These are phyloP conservation scores for Tetraselmis striata DNA, from an alignment of 139 green algal species.

Conservation along the genomic window DNA sequence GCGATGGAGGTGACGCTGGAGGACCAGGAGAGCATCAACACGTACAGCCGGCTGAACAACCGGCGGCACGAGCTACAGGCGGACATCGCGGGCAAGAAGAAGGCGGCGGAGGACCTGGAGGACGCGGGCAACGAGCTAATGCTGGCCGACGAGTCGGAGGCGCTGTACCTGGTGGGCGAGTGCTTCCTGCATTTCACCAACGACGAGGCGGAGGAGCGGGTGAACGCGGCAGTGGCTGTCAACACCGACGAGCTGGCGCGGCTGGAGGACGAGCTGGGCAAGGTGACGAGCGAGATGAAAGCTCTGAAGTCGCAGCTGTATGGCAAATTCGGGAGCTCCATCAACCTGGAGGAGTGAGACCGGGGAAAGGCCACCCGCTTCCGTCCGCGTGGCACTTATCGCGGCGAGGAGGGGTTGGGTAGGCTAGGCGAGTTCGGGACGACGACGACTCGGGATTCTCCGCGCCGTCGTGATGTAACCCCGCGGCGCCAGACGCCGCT, in stretches of 20 bases:
- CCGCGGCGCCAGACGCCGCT: too few relatives aligned
- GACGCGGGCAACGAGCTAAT: constrained; percentile 77
- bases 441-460: too few relatives aligned
- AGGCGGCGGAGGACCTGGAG: constrained; percentile 58
- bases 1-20: constrained; percentile 53
- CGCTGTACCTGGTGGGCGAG: constrained; percentile 53
- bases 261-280: constrained; percentile 38
- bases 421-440: too few relatives aligned
- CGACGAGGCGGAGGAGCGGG: constrained; percentile 46
- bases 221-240: constrained; percentile 21
- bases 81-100: constrained; percentile 50
- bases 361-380: too few relatives aligned
- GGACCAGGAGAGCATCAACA: constrained; percentile 76
- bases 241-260: constrained; percentile 14
- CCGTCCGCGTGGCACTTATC: too few relatives aligned
- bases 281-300: constrained; percentile 39
- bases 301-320: constrained; percentile 65
- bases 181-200: constrained; percentile 48
- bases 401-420: too few relatives aligned
- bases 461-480: too few relatives aligned
- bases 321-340: constrained; percentile 66
- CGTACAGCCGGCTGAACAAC: constrained; percentile 67
- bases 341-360: constrained; percentile 73
- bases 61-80: constrained; percentile 52
- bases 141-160: constrained; percentile 63